A percentile compares a stretch with the other conserved stretches of the same genome.
These are phyloP conservation scores for Bullera alba DNA, from an alignment of 768 basidiomycete species.

Conservation along the genomic window DNA sequence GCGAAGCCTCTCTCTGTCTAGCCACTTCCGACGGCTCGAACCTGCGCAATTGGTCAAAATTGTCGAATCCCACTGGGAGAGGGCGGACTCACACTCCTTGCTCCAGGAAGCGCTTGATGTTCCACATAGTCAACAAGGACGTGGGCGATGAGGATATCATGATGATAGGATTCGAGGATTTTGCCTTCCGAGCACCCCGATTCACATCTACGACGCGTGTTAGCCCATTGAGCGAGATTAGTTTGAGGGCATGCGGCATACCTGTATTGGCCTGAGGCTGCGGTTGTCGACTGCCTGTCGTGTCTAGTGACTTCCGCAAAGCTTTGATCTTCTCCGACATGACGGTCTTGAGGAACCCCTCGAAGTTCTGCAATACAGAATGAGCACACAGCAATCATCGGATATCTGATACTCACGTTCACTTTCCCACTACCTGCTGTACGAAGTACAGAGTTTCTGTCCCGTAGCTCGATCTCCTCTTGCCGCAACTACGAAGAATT, in stretches of 20 bases:
- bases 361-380: slow-evolving; percentile 61
- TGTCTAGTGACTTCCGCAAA: slow-evolving; percentile 48
- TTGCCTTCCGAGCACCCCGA: slow-evolving; percentile 46
- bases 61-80: background rate
- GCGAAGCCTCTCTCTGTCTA: slow-evolving; percentile 25
- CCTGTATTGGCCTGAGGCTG: slow-evolving; percentile 2
- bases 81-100: slow-evolving; percentile 61
- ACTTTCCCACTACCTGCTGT: slow-evolving; percentile 58
- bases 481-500: slow-evolving; percentile 64
- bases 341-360: slow-evolving; percentile 55
- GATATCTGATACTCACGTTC: slow-evolving; percentile 56
- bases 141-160: slow-evolving; percentile 95
- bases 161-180: slow-evolving; percentile 83
- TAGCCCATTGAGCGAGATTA: background rate
- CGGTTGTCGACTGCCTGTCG: slow-evolving; percentile 6
- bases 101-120: slow-evolving; percentile 87
- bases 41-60: slow-evolving; percentile 8
- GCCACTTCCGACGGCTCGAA: slow-evolving; percentile 37
- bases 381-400: background rate
- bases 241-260: background rate
- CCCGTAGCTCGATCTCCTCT: slow-evolving; percentile 48
- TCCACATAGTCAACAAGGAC: slow-evolving; percentile 93
- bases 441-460: slow-evolving; percentile 73
- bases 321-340: slow-evolving; percentile 74
- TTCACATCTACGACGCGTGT: slow-evolving; percentile 12